Evolutionary conservation across 2,329 filamentous ascomycete genomes (phyloP).

Genomic region (Plectosphaerella plurivora): DNA sequence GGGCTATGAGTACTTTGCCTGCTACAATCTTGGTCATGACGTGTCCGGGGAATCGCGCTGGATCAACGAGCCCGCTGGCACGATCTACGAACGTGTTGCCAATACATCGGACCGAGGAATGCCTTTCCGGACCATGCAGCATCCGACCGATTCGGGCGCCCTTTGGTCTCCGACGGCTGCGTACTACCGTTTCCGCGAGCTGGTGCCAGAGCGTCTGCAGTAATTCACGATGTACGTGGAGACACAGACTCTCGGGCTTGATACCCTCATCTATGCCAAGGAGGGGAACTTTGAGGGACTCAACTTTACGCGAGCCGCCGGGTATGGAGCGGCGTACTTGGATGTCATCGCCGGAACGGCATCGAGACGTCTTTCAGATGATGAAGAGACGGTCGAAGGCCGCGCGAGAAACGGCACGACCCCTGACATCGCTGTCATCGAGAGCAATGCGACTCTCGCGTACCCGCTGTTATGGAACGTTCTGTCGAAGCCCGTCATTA

Average conservation of each 20-base stretch:
- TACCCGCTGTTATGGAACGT: neutral
- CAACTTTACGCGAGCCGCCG: neutral
- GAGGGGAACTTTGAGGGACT: neutral
- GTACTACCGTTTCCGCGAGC: neutral
- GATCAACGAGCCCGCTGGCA: neutral
- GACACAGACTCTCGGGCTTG: neutral
- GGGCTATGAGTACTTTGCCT: constrained; percentile 9
- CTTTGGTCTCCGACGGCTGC: neutral
- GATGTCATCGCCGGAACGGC: neutral
- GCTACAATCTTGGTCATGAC: constrained; percentile 3
- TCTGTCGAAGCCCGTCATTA: neutral
- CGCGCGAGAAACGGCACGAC: neutral
- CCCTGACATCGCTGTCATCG: neutral
- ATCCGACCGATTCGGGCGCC: neutral
- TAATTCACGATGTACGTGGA: neutral
- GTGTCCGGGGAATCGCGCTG: neutral
- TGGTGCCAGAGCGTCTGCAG: neutral
- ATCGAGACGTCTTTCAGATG: neutral
- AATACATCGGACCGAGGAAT: neutral
- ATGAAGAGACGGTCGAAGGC: neutral
- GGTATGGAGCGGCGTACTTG: neutral
- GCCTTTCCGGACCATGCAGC: neutral
- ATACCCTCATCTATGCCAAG: neutral
- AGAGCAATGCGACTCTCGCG: neutral
- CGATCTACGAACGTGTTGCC: neutral